These are phyloP conservation scores for Tetrapyrgos nigripes DNA, from an alignment of 1,284 basidiomycete genomes.

Conservation along the genomic window DNA sequence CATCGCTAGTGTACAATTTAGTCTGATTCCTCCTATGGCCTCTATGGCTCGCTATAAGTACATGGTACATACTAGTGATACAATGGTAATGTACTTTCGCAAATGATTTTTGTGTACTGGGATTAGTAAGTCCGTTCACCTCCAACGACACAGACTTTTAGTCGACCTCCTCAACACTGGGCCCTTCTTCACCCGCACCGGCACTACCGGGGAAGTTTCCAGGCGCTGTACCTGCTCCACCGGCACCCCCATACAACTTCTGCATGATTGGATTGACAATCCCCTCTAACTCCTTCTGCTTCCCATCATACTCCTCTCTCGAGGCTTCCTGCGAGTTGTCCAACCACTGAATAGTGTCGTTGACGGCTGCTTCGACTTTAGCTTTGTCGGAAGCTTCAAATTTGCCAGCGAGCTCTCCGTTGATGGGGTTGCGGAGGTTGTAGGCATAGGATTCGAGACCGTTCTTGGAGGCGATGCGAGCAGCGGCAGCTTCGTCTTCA, in stretches of 20 bases:
- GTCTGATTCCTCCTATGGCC: no score
- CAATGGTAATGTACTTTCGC: no score
- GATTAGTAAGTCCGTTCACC: no score
- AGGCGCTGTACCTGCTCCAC: background rate
- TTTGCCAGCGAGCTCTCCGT: constrained; percentile 88
- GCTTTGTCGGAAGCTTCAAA: constrained; percentile 89
- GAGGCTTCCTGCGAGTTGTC: no score
- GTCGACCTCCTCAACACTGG: background rate
- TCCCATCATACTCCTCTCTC: constrained; percentile 95
- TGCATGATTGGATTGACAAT: no score
- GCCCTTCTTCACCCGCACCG: background rate
- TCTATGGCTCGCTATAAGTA: no score
- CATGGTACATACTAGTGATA: no score
- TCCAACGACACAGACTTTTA: no score
- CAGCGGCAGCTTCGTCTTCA: background rate
- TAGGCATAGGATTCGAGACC: background rate
- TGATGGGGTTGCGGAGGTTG: constrained; percentile 51
- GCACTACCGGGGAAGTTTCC: background rate
- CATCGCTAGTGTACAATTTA: no score
- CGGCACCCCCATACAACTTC: background rate
- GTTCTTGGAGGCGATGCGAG: background rate
- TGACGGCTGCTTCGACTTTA: constrained; percentile 84
- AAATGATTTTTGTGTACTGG: no score
- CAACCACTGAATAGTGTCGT: constrained; percentile 94
- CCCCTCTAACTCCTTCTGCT: constrained; percentile 97